These are phyloP conservation scores for Triticum timopheevii DNA, from an alignment of 176 grass and related monocot genomes.

Conservation along the genomic window DNA sequence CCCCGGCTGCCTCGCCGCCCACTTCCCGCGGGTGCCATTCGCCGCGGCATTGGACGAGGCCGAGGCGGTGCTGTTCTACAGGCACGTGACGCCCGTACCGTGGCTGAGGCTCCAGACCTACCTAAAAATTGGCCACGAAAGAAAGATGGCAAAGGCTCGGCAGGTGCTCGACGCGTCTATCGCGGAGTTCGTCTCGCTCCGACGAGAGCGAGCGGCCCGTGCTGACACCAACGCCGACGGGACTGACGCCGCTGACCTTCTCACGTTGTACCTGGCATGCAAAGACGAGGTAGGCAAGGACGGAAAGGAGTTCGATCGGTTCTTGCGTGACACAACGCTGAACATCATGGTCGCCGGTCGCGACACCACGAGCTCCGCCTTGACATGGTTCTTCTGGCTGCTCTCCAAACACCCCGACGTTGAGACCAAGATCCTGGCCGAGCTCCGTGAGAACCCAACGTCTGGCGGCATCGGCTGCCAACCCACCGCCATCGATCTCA, in stretches of 20 bases:
- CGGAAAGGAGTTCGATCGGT: conserved; percentile 46
- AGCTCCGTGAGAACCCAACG: conserved; percentile 20
- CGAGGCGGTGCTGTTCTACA: conserved; percentile 26
- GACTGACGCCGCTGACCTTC: conserved; percentile 31
- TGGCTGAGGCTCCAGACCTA: conserved; percentile 43
- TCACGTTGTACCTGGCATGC: conserved; percentile 55
- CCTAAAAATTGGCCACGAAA: conserved; percentile 38
- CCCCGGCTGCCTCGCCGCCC: conserved; percentile 55
- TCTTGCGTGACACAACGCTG: conserved; percentile 67
- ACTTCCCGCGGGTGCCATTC: conserved; percentile 58
- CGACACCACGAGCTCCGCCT: conserved; percentile 53
- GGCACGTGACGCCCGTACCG: not conserved
- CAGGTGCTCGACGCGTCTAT: conserved; percentile 50
- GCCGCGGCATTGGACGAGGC: conserved; percentile 58
- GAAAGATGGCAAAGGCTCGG: conserved; percentile 41
- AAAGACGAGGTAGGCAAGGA: conserved; percentile 47
- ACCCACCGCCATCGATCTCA: too few species aligned
- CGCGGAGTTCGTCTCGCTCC: conserved; percentile 42
- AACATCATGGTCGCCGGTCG: conserved; percentile 80
- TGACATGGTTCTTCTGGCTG: conserved; percentile 88
- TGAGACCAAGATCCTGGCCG: conserved; percentile 56
- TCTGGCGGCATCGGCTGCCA: not conserved
- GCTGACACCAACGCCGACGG: not conserved
- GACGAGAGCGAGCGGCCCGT: conserved; percentile 9
- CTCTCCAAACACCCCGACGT: conserved; percentile 55